Base-by-base conservation (phyloP, 192 early-diverging fungal genomes). In the Dimargaris cristalligena region DNA sequence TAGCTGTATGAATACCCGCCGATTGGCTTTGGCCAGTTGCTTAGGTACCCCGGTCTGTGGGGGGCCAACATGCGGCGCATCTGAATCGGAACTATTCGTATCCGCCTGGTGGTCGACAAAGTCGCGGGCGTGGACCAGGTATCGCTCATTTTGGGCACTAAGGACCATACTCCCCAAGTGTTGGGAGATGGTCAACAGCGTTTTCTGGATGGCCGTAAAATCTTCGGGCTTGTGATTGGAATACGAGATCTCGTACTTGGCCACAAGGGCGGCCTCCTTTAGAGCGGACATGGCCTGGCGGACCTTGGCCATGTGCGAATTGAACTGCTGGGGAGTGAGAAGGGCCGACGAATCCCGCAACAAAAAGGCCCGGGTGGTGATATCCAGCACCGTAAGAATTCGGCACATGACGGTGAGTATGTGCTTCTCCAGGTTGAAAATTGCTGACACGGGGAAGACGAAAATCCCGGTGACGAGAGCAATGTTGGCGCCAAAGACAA, bases 231-330 rank as follows among this genome's bases (percentile, higher is more conserved):
- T 20, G 28, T 50, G 49, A 25, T 26, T 4, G 22, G 49, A 50
- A 26, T 50, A 50, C 49, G 49, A 25, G 22, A 50, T 50, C 49
- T 50, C 49, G 49, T 26, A 26, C 49, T 50, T 20, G 49, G 49
- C 49, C 22, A 26, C 49, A 2, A 26, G 13, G 49, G 28, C 18
- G 11, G 49, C 25, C 49, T 2, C 11, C 28, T 50, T n/a, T 10
- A 50, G 26, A 26, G 2, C 23, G 22, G 49, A 13, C 4, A 26
- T 25, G 49, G 49, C 26, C 2, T 20, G 1, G 49, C 49, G 49
- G 23, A 50, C 49, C 2, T 4, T 20, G 49, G 22, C 49, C 20
- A 50, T 50, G 22, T 50, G 49, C 23, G 22, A n/a, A 13, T 50
- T 26, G 3, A 50, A 26, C 10, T 50, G 23, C 26, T 50, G 4